Evolutionary conservation across 1,284 basidiomycete species (phyloP), one percentile per base, ranked within the genome.

Genomic region (Leccinum variabile): DNA sequence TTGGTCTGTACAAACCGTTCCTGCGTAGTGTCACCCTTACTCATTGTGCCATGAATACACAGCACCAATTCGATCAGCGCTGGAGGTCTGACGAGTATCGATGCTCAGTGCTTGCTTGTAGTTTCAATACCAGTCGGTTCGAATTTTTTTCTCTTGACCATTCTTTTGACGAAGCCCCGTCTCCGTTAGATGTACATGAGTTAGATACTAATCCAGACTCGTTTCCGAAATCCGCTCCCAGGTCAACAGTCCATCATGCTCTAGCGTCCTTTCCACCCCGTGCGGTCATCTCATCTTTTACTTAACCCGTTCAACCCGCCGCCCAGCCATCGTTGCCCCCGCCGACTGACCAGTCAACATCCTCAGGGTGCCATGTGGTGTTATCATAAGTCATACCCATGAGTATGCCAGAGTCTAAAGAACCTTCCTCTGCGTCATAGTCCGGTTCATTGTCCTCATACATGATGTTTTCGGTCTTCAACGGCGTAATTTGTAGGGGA

Each of bases 1-100:
- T 96, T 72, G 78, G 95, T 96, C 65, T 67, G 87, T 75, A 28
- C 33, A 33, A n/a, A 22, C 0, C 14, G 10, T 39, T 37, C 3
- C 13, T 28, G 14, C 2, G 16, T 11, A 4, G 4, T 13, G 5
- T 25, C n/a, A 0, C 25, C 14, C 13, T 13, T 41, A 49, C 68
- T 74, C 22, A 69, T 44, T 28, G 28, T 41, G 5, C 10, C 28
- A 5, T 5, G 49, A 5, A 18, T 28, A n/a, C 16, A 41, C 59
- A 75, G 71, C 52, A n/a, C 71, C 71, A 18, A 59, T 54, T 41
- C 65, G 37, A 35, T 64, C 70, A 14, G 41, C 28, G 32, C 25
- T 54, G 53, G 65, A 73, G 50, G 56, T 59, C 33, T 74, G 65
- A 74, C 57, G 32, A 49, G 50, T 30, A 41, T 50, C 50, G 22